phyloP scores from a whole-genome alignment of 139 green algal species.

The Penium margaritaceum region DNA sequence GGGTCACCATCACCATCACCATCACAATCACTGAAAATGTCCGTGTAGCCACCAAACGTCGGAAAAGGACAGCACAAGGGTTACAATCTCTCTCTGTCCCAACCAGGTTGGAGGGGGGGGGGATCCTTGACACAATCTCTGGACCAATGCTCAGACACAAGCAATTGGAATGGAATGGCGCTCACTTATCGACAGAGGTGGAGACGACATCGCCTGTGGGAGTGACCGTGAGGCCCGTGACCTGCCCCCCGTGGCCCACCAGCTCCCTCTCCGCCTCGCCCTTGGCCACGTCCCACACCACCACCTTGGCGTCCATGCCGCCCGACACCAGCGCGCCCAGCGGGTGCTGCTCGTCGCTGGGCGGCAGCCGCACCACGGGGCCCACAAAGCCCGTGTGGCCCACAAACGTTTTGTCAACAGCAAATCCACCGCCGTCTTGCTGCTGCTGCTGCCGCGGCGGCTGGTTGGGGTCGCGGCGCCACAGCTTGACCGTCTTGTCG shows the following conservation, averaged over 20 bases:
- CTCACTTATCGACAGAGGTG: slow-evolving; percentile 68
- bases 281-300: slow-evolving; percentile 70
- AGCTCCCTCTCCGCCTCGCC: slow-evolving; percentile 45
- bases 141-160: too few species aligned
- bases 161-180: too few species aligned
- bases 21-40: too few species aligned
- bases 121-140: too few species aligned
- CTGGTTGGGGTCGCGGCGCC: background rate
- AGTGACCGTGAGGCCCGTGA: slow-evolving; percentile 65
- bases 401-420: slow-evolving; percentile 39
- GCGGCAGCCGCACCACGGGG: slow-evolving; percentile 58
- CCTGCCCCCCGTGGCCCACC: slow-evolving; percentile 71
- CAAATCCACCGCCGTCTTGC: slow-evolving; percentile 14
- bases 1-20: too few species aligned
- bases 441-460: background rate
- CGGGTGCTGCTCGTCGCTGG: slow-evolving; percentile 23
- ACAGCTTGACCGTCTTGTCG: slow-evolving; percentile 62
- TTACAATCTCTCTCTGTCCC: too few species aligned
- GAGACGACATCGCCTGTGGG: slow-evolving; percentile 64
- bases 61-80: too few species aligned
- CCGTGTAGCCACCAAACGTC: too few species aligned
- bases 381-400: slow-evolving; percentile 77
- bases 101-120: too few species aligned
- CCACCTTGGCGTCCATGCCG: slow-evolving; percentile 69
- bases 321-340: slow-evolving; percentile 64